Evolutionary conservation across 306 rosid genomes (phyloP), one percentile per base, ranked within the genome.

Genomic region (Oxytropis ochrocephala): DNA sequence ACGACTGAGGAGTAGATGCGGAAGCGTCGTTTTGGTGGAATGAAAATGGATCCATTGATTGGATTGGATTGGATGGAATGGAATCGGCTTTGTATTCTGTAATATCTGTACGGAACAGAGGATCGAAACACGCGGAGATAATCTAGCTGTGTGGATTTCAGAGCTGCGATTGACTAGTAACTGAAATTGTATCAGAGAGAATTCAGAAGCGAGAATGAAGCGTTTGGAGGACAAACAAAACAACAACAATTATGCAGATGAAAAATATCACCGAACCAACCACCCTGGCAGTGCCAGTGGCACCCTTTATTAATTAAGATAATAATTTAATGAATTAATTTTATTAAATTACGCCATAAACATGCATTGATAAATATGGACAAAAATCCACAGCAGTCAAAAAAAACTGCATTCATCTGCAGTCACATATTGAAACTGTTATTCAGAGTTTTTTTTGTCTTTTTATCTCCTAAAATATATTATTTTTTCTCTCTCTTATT

Each of bases 31-130:
- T 71, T 56, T 47, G 69, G 49, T 18, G 39, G 39, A 77, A 33
- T 19, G 57, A 51, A 2, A 41, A 24, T 46, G 69, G 73, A 78
- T 71, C 77, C 78, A 71, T 77, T n/a, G n/a, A n/a, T n/a, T n/a
- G n/a, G n/a, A n/a, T n/a, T 52, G 53, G 14, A 47, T 14, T 43
- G 54, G 39, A 63, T 36, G 4, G 9, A 29, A 24, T 36, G 4
- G 9, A 29, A 24, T 36, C 8, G 8, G 6, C 7, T 56, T 30
- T 56, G 9, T 57, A 16, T 14, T 32, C 6, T 4, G 29, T 51
- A n/a, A 21, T 21, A 21, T 21, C 27, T 21, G 27, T 21, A 21
- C 27, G 43, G 14, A 54, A 30, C 7, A 30, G 51, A 36, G n/a
- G 56, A 69, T 54, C 30, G 62, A 5, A 63, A 74, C 16, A 16